Conservation (phyloP, 768 basidiomycete genomes). For the Serpula lacrymans region DNA sequence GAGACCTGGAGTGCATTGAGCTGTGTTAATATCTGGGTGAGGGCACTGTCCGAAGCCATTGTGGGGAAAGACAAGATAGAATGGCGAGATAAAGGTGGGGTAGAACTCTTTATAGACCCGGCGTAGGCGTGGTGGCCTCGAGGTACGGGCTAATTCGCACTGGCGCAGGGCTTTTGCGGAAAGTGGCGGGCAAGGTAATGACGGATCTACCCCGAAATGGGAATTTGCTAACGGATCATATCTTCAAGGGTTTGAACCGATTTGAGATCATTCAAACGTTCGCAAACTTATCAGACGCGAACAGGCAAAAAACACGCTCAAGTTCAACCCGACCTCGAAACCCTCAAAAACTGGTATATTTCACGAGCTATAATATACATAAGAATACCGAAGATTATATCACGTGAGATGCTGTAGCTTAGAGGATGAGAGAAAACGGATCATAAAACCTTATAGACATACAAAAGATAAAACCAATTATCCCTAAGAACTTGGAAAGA, state of each 20-base stretch:
- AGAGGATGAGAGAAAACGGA: too few relatives aligned
- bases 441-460: too few relatives aligned
- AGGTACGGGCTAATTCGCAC: not conserved
- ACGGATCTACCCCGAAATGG: too few relatives aligned
- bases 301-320: not conserved
- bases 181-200: not conserved
- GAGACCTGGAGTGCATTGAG: constrained; percentile 68
- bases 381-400: too few relatives aligned
- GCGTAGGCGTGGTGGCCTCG: constrained; percentile 8
- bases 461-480: too few relatives aligned
- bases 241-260: too few relatives aligned
- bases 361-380: too few relatives aligned
- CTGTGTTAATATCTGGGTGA: constrained; percentile 71
- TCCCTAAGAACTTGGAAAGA: too few relatives aligned
- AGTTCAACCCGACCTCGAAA: not conserved
- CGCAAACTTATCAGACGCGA: not conserved
- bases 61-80: constrained; percentile 3
- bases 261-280: constrained; percentile 4
- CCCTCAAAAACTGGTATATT: not conserved
- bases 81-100: constrained; percentile 7
- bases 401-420: too few relatives aligned
- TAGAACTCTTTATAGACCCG: constrained; percentile 8
- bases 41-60: constrained; percentile 49
- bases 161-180: not conserved
- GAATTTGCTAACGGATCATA: too few relatives aligned